Percentiles rank a stretch among this genome's conserved stretches.
phyloP scores from a whole-genome alignment of 345 rosid species.

The Salix koriyanagi region DNA sequence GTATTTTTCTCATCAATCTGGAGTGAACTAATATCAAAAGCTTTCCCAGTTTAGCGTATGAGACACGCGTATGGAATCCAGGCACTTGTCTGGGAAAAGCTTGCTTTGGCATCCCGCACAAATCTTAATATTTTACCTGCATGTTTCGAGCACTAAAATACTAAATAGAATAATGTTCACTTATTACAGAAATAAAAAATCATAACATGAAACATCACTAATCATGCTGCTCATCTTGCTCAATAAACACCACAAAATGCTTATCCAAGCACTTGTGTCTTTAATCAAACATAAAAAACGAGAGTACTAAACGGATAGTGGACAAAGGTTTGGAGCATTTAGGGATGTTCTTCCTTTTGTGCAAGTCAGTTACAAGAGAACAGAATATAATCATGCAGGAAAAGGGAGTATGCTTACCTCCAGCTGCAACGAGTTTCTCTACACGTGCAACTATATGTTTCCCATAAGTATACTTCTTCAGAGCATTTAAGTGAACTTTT shows the following conservation, averaged over 20 bases:
- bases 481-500: constrained; percentile 78
- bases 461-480: constrained; percentile 93
- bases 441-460: constrained; percentile 96
- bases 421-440: constrained; percentile 94
- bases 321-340: background rate
- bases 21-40: background rate
- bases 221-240: background rate
- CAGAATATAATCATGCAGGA: background rate
- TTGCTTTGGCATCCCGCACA: background rate
- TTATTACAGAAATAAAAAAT: constrained; percentile 2
- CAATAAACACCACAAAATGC: background rate
- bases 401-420: constrained; percentile 47
- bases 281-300: background rate
- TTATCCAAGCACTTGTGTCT: background rate
- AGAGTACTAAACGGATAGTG: too few species aligned
- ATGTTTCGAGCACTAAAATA: background rate
- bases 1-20: background rate
- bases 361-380: background rate
- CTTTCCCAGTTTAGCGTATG: background rate
- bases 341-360: background rate
- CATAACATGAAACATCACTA: background rate
- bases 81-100: background rate
- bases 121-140: background rate
- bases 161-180: too few species aligned
- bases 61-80: background rate